Conservation (phyloP, 306 rosid genomes). For the Cercis canadensis region DNA sequence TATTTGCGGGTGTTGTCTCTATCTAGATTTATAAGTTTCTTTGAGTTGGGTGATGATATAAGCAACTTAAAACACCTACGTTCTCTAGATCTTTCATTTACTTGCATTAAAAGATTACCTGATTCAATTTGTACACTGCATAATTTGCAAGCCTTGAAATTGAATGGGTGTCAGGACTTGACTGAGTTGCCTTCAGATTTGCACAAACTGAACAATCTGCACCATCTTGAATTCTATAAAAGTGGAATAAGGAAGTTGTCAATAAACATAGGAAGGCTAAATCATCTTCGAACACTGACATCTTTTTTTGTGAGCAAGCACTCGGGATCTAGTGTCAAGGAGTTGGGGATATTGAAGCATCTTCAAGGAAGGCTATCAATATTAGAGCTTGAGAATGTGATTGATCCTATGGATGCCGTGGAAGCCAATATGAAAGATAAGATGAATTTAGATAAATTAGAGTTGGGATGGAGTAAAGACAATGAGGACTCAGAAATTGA, state of each 20-base stretch:
- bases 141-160: background rate
- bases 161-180: background rate
- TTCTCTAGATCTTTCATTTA: background rate
- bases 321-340: background rate
- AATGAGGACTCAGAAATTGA: background rate
- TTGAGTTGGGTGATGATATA: background rate
- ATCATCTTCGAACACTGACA: background rate
- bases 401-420: background rate
- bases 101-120: background rate
- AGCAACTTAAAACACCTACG: background rate
- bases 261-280: background rate
- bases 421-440: background rate
- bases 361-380: background rate
- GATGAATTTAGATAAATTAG: background rate
- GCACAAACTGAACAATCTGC: background rate
- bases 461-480: background rate
- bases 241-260: background rate
- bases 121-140: background rate
- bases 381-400: background rate
- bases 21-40: rapidly evolving
- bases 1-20: background rate
- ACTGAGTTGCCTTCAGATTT: background rate
- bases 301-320: background rate
- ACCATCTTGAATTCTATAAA: background rate
- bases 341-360: too few relatives aligned